Conservation (phyloP, 306 rosid genomes). For the Betula pendula region DNA sequence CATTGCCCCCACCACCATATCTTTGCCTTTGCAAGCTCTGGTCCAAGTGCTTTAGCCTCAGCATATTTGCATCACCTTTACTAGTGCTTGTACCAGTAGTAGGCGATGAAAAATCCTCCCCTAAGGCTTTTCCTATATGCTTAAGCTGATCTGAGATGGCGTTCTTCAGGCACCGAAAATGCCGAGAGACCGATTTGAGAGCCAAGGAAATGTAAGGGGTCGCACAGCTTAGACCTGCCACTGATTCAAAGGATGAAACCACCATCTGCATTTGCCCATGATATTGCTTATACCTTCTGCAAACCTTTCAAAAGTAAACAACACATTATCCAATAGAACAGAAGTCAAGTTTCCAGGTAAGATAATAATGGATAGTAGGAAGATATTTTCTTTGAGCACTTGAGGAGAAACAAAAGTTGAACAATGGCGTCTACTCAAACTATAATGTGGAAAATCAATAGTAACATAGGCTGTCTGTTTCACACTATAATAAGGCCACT, state of each 20-base stretch:
- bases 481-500: constrained; percentile 4
- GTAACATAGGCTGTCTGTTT: constrained; percentile 11
- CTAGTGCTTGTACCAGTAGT: constrained; percentile 31
- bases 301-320: constrained; percentile 48
- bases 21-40: constrained; percentile 62
- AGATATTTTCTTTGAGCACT: not conserved
- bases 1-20: constrained; percentile 35
- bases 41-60: constrained; percentile 48
- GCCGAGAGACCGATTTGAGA: constrained; percentile 58
- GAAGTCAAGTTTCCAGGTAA: not conserved
- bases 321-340: not conserved
- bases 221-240: constrained; percentile 78
- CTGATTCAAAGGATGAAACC: constrained; percentile 80
- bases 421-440: not conserved
- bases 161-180: constrained; percentile 59
- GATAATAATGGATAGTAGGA: not conserved
- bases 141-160: constrained; percentile 68
- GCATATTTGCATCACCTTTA: constrained; percentile 37
- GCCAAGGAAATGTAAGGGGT: constrained; percentile 76
- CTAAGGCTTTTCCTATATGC: constrained; percentile 41
- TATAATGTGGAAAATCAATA: not conserved
- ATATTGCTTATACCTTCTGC: constrained; percentile 76
- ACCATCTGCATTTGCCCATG: constrained; percentile 96
- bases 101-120: constrained; percentile 55
- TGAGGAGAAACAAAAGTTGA: not conserved